phyloP scores from a whole-genome alignment of 805 yeast species.

The Spathaspora sp. region DNA sequence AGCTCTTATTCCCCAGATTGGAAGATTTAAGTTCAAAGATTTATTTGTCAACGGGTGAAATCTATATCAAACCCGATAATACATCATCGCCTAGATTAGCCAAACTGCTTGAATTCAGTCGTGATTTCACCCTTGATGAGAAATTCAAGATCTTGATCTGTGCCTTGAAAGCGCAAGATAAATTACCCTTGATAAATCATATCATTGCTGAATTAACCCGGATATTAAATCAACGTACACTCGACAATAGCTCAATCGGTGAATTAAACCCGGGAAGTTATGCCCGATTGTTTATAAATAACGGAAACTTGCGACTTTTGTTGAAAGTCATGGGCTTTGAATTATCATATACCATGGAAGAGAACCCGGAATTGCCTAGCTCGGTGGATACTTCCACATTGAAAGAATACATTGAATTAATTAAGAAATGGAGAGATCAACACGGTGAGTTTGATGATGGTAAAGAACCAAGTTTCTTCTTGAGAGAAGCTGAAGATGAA shows the following conservation, averaged over 20 bases:
- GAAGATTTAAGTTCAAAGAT: constrained; percentile 41
- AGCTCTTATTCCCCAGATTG: constrained; percentile 63
- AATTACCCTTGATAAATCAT: constrained; percentile 41
- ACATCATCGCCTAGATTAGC: constrained; percentile 19
- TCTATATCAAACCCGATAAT: constrained; percentile 20
- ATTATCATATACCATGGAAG: constrained; percentile 37
- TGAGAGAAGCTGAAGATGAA: constrained; percentile 24
- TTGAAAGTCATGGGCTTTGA: constrained; percentile 44
- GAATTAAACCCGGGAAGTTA: constrained; percentile 12
- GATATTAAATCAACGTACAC: constrained; percentile 19
- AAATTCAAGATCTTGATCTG: constrained; percentile 50
- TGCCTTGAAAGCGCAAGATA: constrained; percentile 44
- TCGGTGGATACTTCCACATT: constrained; percentile 27
- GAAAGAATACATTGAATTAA: constrained; percentile 27
- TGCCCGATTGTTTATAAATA: constrained; percentile 36
- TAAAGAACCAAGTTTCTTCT: constrained; percentile 30
- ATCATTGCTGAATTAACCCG: constrained; percentile 32
- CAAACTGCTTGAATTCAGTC: constrained; percentile 29
- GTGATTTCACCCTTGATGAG: constrained; percentile 38
- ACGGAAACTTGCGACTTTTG: constrained; percentile 48
- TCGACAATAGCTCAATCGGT: constrained; percentile 9
- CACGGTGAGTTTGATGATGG: constrained; percentile 33
- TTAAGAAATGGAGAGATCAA: constrained; percentile 41
- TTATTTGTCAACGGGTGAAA: constrained; percentile 62
- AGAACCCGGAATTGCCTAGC: constrained; percentile 35